phyloP scores from a whole-genome alignment of 768 basidiomycete genomes.

The Saitozyma sp. region DNA sequence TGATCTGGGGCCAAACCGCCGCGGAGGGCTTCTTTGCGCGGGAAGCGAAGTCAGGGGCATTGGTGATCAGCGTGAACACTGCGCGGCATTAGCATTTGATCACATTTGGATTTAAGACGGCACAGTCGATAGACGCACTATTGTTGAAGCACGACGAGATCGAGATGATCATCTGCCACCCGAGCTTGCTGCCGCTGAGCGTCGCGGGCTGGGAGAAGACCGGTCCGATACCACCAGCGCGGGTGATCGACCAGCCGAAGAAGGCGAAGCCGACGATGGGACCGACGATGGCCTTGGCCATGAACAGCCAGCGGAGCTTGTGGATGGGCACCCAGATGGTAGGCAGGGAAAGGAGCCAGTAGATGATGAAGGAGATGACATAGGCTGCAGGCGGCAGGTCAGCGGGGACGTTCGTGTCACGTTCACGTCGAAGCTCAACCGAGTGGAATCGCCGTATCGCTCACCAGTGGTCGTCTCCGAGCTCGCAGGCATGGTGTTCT shows the following conservation, averaged over 20 bases:
- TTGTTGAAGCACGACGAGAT: conserved; percentile 65
- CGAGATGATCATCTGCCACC: conserved; percentile 58
- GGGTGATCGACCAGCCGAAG: conserved; percentile 69
- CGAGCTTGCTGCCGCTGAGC: conserved; percentile 66
- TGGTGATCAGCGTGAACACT: conserved; percentile 35
- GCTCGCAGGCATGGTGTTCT: conserved; percentile 68
- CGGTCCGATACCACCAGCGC: conserved; percentile 74
- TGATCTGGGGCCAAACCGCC: conserved; percentile 53
- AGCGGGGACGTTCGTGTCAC: not conserved
- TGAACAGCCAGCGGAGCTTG: conserved; percentile 66
- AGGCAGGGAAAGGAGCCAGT: conserved; percentile 77
- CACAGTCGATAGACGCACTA: conserved; percentile 49
- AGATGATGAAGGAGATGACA: conserved; percentile 74
- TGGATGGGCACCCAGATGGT: conserved; percentile 82
- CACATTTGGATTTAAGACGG: conserved; percentile 6
- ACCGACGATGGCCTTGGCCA: conserved; percentile 67
- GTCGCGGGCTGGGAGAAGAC: conserved; percentile 67
- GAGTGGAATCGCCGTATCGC: conserved; percentile 9
- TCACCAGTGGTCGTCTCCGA: conserved; percentile 74
- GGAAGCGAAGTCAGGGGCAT: conserved; percentile 43
- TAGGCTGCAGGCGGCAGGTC: conserved; percentile 13
- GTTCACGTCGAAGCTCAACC: not conserved
- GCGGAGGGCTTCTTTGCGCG: conserved; percentile 38
- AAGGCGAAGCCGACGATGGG: conserved; percentile 47
- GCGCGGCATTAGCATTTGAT: not conserved